Evolutionary conservation across 805 yeast genomes (phyloP).

Genomic region (Huiozyma sinensis): DNA sequence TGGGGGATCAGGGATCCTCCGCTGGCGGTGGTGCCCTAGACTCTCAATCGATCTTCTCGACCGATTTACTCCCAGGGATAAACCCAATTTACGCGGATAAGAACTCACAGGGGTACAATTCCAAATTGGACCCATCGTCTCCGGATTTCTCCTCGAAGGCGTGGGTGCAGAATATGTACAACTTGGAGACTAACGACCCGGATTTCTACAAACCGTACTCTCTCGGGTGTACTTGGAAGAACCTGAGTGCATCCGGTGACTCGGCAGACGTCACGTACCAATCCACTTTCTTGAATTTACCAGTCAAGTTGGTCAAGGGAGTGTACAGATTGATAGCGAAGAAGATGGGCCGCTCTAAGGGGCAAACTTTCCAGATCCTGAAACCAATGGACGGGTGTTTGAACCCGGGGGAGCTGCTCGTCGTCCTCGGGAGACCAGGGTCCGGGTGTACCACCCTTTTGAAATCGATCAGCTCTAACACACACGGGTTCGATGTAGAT

Average conservation of each 20-base stretch:
- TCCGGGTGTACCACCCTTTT: constrained; percentile 66
- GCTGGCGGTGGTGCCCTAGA: not conserved
- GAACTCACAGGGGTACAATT: constrained; percentile 21
- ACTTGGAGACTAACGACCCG: constrained; percentile 41
- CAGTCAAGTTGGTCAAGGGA: constrained; percentile 44
- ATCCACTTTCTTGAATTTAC: constrained; percentile 41
- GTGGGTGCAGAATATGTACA: constrained; percentile 59
- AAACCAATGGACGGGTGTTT: constrained; percentile 58
- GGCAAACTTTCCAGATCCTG: constrained; percentile 37
- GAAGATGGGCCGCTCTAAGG: constrained; percentile 11
- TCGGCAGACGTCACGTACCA: constrained; percentile 63
- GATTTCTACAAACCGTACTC: constrained; percentile 54
- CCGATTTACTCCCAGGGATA: constrained; percentile 10
- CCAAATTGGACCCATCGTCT: constrained; percentile 47
- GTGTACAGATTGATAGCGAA: constrained; percentile 15
- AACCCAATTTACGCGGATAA: constrained; percentile 17
- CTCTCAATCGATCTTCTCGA: constrained; percentile 11
- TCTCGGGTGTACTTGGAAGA: constrained; percentile 48
- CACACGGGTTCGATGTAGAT: constrained; percentile 47
- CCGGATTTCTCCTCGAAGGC: constrained; percentile 49
- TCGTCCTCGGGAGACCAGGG: constrained; percentile 67
- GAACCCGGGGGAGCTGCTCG: constrained; percentile 54
- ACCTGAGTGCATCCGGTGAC: constrained; percentile 51
- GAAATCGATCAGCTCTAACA: constrained; percentile 47
- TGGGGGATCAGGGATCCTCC: not conserved